These are phyloP conservation scores for Xylariales sp. DNA, from an alignment of 2,329 filamentous ascomycete species.

Conservation along the genomic window DNA sequence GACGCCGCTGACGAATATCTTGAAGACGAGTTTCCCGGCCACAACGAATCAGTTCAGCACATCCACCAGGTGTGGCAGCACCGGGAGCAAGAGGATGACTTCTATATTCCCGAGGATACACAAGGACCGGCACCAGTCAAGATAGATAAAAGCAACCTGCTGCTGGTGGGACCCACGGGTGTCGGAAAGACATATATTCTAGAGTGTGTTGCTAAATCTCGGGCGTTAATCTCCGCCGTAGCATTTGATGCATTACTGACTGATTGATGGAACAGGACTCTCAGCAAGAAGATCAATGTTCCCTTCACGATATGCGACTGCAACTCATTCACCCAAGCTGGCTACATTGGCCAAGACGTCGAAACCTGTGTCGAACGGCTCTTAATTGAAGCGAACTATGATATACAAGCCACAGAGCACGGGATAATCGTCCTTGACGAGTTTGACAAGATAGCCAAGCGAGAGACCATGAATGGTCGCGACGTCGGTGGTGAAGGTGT, in stretches of 20 bases:
- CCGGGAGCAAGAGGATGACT: constrained; percentile 31
- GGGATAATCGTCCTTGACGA: constrained; percentile 96
- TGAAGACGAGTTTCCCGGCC: constrained; percentile 52
- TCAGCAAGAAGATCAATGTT: constrained; percentile 89
- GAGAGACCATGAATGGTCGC: constrained; percentile 81
- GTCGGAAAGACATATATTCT: constrained; percentile 96
- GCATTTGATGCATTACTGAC: no score
- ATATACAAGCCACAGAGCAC: constrained; percentile 76
- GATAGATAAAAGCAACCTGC: constrained; percentile 92
- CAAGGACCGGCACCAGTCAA: constrained; percentile 50
- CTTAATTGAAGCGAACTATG: constrained; percentile 85
- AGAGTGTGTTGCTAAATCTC: constrained; percentile 55
- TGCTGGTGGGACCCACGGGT: constrained; percentile 86
- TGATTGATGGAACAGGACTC: no score
- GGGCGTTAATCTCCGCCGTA: no score
- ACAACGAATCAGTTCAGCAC: constrained; percentile 41
- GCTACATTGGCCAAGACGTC: constrained; percentile 97
- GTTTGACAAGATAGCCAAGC: constrained; percentile 92
- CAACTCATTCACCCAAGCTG: constrained; percentile 91
- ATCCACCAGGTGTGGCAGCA: constrained; percentile 31
- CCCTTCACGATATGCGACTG: constrained; percentile 96
- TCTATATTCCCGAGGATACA: constrained; percentile 46
- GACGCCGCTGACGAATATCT: constrained; percentile 28
- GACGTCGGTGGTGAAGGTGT: constrained; percentile 96
- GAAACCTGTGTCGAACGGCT: constrained; percentile 90